phyloP scores from a whole-genome alignment of 1,284 basidiomycete genomes.

The Leccinum griseonigrum region DNA sequence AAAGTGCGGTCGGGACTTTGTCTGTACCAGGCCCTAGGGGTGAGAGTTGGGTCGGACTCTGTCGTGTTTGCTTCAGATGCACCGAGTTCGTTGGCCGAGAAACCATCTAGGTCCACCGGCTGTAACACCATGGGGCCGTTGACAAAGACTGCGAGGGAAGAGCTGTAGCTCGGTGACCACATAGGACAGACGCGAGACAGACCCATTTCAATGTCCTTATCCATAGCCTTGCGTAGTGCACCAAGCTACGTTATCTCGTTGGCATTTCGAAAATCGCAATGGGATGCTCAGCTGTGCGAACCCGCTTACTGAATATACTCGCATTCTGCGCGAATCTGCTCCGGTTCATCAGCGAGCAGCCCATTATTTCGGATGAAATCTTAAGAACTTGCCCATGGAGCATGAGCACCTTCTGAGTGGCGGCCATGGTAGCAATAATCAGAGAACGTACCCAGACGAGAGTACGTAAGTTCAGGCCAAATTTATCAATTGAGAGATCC shows the following conservation, averaged over 20 bases:
- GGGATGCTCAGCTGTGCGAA: slow-evolving; percentile 33
- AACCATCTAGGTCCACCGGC: slow-evolving; percentile 65
- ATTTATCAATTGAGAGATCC: not conserved
- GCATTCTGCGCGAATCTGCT: slow-evolving; percentile 81
- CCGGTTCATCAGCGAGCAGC: slow-evolving; percentile 8
- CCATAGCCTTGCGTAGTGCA: slow-evolving; percentile 71
- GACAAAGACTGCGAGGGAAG: slow-evolving; percentile 63
- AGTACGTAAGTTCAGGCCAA: not conserved
- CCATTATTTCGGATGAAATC: not conserved
- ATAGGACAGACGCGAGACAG: slow-evolving; percentile 10
- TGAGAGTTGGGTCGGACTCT: slow-evolving; percentile 55
- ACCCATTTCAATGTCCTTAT: slow-evolving; percentile 72
- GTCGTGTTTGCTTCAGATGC: slow-evolving; percentile 52
- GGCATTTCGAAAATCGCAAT: slow-evolving; percentile 1
- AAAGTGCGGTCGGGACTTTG: slow-evolving; percentile 48
- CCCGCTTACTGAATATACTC: slow-evolving; percentile 76
- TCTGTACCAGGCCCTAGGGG: slow-evolving; percentile 82
- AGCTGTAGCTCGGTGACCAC: not conserved
- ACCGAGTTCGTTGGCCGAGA: slow-evolving; percentile 40
- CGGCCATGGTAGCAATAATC: slow-evolving; percentile 16
- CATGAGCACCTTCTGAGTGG: slow-evolving; percentile 32
- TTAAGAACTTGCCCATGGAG: slow-evolving; percentile 28
- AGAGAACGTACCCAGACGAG: not conserved
- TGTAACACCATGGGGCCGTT: slow-evolving; percentile 76
- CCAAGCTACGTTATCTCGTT: slow-evolving; percentile 50